Conservation (phyloP, 1,284 basidiomycete species). For the Malassezia pachydermatis region DNA sequence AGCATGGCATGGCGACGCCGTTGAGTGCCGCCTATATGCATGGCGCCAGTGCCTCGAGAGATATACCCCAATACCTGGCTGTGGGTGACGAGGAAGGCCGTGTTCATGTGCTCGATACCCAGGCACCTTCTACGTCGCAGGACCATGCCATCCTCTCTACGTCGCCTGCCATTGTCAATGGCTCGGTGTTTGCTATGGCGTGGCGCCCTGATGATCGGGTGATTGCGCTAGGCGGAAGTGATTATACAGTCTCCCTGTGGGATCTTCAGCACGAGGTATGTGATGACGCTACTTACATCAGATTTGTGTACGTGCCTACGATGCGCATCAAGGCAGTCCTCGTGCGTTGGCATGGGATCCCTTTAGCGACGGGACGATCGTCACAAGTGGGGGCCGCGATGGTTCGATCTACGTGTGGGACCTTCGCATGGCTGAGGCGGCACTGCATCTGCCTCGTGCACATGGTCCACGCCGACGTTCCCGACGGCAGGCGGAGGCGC, state of each 20-base stretch:
- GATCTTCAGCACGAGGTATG: too few species aligned
- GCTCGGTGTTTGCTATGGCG: constrained; percentile 33
- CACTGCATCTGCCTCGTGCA: constrained; percentile 33
- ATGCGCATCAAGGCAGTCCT: constrained; percentile 30
- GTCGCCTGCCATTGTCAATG: constrained; percentile 8
- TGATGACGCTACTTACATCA: too few species aligned
- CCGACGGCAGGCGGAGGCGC: neutral
- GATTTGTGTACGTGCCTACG: constrained; percentile 22
- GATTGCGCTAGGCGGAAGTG: constrained; percentile 33
- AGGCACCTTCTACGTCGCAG: constrained; percentile 4
- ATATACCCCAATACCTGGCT: constrained; percentile 36
- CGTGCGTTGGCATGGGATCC: constrained; percentile 40
- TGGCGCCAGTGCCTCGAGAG: constrained; percentile 23
- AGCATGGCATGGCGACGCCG: constrained; percentile 19
- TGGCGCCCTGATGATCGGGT: constrained; percentile 39
- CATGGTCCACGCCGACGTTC: constrained; percentile 19
- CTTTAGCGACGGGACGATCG: constrained; percentile 24
- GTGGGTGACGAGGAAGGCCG: constrained; percentile 43
- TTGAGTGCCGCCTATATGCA: constrained; percentile 34
- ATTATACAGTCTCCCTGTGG: constrained; percentile 38
- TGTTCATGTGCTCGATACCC: constrained; percentile 36
- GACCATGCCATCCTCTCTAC: constrained; percentile 14
- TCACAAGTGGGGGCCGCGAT: constrained; percentile 39
- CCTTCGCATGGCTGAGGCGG: constrained; percentile 20
- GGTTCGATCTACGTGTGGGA: constrained; percentile 42